Evolutionary conservation across 352 stramenopile genomes (phyloP), one percentile per base, ranked within the genome.

Genomic region (Peronospora farinosa): DNA sequence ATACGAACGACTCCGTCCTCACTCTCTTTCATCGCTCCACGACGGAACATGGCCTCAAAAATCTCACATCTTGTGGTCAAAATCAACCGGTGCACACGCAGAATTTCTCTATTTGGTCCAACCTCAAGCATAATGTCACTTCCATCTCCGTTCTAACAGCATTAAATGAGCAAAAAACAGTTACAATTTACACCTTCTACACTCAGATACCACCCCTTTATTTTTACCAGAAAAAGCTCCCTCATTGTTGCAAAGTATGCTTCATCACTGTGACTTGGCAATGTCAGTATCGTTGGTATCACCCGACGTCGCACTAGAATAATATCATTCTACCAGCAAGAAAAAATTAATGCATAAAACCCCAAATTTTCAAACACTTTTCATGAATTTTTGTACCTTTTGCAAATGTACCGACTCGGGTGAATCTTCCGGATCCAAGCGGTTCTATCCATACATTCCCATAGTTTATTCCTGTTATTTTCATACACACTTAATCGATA

Each of bases 1-100:
- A 95, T 88, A n/a, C 75, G 60, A 33, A 95, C 77, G n/a, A 88
- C 57, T 9, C 82, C 82, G 25, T 74, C 67, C 57, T 87, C 73
- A 41, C 82, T 94, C 47, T 96, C 86, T 23, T 74, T 67, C 85
- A 96, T 94, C 7, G 75, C 77, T 28, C 78, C 84, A 21, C 72
- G 75, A 21, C 81, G 76, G 59, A 95, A 92, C 86, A 95, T 95
- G 46, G 80, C 82, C 40, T 83, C 65, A 55, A 96, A 96, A 57
- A 95, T 92, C 59, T 96, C 85, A 43, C 85, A 94, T 51, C 86
- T 77, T 45, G 84, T 79, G 16, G 69, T 86, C 25, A 96, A 69
- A 39, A 91, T 81, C 19, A 88, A 41, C 2, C 78, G 74, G 52
- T 94, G 81, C 1, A 77, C 84, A 9, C 53, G 67, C 33, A 92